These are phyloP conservation scores for Pseudogymnoascus pannorum DNA, from an alignment of 2,329 filamentous ascomycete genomes.

Conservation along the genomic window DNA sequence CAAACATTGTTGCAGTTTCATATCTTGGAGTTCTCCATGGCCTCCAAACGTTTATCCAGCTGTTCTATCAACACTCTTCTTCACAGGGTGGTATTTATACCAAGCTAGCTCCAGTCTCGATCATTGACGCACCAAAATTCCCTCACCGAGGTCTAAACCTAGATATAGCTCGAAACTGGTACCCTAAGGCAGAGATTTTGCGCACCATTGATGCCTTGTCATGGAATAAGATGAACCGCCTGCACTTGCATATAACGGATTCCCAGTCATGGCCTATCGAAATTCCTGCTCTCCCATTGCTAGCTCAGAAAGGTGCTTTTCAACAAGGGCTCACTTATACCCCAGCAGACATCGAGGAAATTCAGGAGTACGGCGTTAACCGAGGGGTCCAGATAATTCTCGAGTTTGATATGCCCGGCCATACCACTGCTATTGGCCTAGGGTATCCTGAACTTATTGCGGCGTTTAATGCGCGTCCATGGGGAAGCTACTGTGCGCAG, in stretches of 20 bases:
- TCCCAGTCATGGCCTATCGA: conserved; percentile 81
- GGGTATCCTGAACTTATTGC: conserved; percentile 66
- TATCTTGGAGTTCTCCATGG: conserved; percentile 64
- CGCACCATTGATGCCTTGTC: conserved; percentile 69
- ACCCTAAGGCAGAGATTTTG: conserved; percentile 56
- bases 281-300: conserved; percentile 64
- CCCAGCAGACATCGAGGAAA: conserved; percentile 51
- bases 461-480: conserved; percentile 51
- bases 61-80: conserved; percentile 65
- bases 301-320: conserved; percentile 70
- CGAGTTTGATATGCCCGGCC: conserved; percentile 76
- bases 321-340: conserved; percentile 59
- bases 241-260: conserved; percentile 77
- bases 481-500: conserved; percentile 52
- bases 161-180: conserved; percentile 69
- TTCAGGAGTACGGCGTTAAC: conserved; percentile 64
- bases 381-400: conserved; percentile 65
- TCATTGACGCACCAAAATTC: conserved; percentile 69
- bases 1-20: conserved; percentile 55
- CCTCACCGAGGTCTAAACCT: conserved; percentile 72
- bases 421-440: conserved; percentile 61
- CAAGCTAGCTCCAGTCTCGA: conserved; percentile 59
- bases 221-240: conserved; percentile 75
- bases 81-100: conserved; percentile 54
- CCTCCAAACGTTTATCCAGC: conserved; percentile 70